Conservation (phyloP, 2,329 filamentous ascomycete species). For the Sporothrix pallida region DNA sequence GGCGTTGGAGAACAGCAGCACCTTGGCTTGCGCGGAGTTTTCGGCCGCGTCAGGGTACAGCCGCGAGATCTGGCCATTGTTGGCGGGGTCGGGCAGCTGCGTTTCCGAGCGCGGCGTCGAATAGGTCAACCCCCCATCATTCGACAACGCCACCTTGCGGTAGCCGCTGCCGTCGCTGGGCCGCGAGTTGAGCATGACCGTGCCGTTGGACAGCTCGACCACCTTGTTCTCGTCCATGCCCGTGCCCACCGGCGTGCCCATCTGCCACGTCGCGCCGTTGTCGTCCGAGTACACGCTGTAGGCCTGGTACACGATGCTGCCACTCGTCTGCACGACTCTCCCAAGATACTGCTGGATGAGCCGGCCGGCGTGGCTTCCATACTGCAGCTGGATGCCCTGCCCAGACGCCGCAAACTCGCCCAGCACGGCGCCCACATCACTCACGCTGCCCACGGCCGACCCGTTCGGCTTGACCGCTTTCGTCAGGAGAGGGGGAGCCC, state of each 20-base stretch:
- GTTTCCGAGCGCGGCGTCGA: not conserved
- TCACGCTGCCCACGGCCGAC: not conserved
- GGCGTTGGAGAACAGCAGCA: constrained; percentile 6
- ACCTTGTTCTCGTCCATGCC: constrained; percentile 26
- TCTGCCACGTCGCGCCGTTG: constrained; percentile 12
- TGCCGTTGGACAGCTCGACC: constrained; percentile 23
- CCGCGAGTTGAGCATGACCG: constrained; percentile 21
- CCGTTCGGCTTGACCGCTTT: not conserved
- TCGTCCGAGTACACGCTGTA: constrained; percentile 20
- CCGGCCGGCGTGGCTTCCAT: not conserved
- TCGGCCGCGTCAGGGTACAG: not conserved
- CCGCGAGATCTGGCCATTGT: constrained; percentile 1
- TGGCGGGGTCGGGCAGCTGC: constrained; percentile 11
- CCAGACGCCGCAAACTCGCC: constrained; percentile 12
- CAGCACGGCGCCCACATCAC: not conserved
- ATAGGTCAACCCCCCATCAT: constrained; percentile 1
- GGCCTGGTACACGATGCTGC: not conserved
- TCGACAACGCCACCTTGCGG: constrained; percentile 16
- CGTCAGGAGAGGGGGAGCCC: not conserved
- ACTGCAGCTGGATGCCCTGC: constrained; percentile 20
- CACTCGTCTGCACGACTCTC: not conserved
- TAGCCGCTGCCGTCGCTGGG: constrained; percentile 21
- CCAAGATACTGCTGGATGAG: constrained; percentile 5
- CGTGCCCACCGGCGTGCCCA: constrained; percentile 10
- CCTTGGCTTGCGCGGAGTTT: not conserved